These are phyloP conservation scores for Colletotrichum noveboracense DNA, from an alignment of 2,329 filamentous ascomycete species.

Conservation along the genomic window DNA sequence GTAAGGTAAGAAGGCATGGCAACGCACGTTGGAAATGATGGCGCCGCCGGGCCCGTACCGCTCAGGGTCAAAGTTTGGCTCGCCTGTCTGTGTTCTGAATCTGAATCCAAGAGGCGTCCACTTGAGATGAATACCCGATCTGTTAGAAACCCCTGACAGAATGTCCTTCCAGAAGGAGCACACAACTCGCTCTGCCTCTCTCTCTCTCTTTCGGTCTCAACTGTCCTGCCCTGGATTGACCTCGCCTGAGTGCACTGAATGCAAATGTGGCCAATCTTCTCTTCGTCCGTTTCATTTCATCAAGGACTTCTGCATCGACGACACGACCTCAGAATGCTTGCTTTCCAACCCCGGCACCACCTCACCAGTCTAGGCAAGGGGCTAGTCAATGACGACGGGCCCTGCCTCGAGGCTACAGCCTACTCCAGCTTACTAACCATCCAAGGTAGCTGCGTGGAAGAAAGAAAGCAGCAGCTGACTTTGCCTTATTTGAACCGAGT, in stretches of 20 bases:
- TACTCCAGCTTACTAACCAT: neutral
- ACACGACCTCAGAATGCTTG: neutral
- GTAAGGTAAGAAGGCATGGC: neutral
- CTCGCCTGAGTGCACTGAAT: neutral
- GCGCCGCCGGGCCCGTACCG: constrained; percentile 9
- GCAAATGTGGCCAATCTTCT: neutral
- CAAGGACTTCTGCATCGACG: neutral
- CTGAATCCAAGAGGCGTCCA: neutral
- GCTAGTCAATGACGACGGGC: neutral
- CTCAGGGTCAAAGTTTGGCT: constrained; percentile 6
- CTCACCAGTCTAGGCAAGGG: neutral
- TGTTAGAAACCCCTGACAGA: neutral
- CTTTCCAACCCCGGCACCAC: neutral
- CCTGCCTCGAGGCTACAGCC: neutral
- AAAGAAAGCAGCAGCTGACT: neutral
- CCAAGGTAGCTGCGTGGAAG: neutral
- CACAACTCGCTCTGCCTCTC: neutral
- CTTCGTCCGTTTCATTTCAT: neutral
- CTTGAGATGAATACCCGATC: neutral
- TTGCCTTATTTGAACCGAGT: neutral
- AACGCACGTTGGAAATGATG: neutral
- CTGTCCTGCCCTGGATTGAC: neutral
- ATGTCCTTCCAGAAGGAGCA: neutral
- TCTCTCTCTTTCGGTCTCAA: neutral
- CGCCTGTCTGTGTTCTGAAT: neutral